phyloP scores from a whole-genome alignment of 2,329 filamentous ascomycete genomes.

The Sporothrix humicola region DNA sequence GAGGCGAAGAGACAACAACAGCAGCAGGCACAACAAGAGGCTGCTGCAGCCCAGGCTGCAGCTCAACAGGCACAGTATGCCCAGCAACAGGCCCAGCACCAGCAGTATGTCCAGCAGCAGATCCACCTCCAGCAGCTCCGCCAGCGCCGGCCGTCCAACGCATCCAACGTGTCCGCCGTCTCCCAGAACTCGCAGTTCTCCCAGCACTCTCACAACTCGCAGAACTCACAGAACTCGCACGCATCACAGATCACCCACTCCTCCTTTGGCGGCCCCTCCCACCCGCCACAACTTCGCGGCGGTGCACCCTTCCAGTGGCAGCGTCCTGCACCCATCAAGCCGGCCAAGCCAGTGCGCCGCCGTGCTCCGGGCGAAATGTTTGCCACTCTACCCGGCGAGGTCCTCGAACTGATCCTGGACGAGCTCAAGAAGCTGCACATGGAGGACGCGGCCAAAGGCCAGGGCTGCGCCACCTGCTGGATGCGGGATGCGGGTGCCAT shows the following conservation, averaged over 20 bases:
- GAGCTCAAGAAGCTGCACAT: slow-evolving; percentile 61
- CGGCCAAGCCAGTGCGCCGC: slow-evolving; percentile 41
- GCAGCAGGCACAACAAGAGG: not conserved
- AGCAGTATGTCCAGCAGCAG: slow-evolving; percentile 20
- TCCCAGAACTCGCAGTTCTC: slow-evolving; percentile 27
- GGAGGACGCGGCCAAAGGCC: slow-evolving; percentile 25
- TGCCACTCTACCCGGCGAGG: slow-evolving; percentile 62
- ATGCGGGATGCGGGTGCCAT: slow-evolving; percentile 65
- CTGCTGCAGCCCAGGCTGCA: not conserved
- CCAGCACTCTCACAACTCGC: slow-evolving; percentile 36
- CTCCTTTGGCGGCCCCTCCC: not conserved
- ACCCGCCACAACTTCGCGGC: not conserved
- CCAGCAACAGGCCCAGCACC: not conserved
- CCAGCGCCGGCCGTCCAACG: not conserved
- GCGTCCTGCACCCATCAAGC: slow-evolving; percentile 41
- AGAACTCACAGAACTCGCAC: slow-evolving; percentile 37
- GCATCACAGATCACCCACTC: not conserved
- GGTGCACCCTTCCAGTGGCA: slow-evolving; percentile 27
- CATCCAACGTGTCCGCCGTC: not conserved
- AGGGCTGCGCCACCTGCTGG: slow-evolving; percentile 68
- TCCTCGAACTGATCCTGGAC: slow-evolving; percentile 61
- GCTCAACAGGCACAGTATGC: slow-evolving; percentile 13
- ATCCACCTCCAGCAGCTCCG: slow-evolving; percentile 3
- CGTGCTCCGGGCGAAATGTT: slow-evolving; percentile 58
- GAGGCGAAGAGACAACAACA: not conserved